These are phyloP conservation scores for Penicillium sp. DNA, from an alignment of 2,329 filamentous ascomycete genomes.

Conservation along the genomic window DNA sequence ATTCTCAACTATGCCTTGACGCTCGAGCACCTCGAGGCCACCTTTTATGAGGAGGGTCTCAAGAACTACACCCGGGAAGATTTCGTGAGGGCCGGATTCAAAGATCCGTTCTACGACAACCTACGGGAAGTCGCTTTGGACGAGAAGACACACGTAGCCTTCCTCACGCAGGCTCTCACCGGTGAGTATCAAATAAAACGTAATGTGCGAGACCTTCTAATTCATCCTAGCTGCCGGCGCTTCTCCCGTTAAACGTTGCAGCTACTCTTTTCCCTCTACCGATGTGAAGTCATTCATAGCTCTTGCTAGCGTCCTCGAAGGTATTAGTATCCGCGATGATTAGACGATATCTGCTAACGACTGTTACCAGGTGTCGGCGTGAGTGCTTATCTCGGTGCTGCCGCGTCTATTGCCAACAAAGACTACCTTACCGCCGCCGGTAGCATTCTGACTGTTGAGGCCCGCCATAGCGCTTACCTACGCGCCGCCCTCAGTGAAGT, in stretches of 20 bases:
- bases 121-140: conserved; percentile 57
- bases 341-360: too few species aligned
- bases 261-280: conserved; percentile 55
- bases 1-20: conserved; percentile 27
- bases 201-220: neutral
- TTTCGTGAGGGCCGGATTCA: conserved; percentile 54
- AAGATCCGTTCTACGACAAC: conserved; percentile 56
- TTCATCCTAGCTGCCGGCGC: conserved; percentile 42
- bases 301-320: conserved; percentile 54
- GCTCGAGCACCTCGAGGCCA: conserved; percentile 59
- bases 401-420: conserved; percentile 56
- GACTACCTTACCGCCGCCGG: conserved; percentile 61
- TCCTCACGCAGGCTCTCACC: conserved; percentile 50
- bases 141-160: conserved; percentile 58
- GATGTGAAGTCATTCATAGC: conserved; percentile 50
- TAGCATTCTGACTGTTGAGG: conserved; percentile 63
- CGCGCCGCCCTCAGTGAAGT: conserved; percentile 49
- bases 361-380: conserved; percentile 47
- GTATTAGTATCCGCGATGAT: too few species aligned
- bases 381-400: conserved; percentile 49
- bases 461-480: conserved; percentile 63
- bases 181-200: conserved; percentile 2
- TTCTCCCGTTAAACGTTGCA: conserved; percentile 53
- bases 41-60: conserved; percentile 62
- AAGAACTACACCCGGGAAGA: conserved; percentile 55